Conservation (phyloP, 805 yeast genomes). For the Starmera pachycereana region DNA sequence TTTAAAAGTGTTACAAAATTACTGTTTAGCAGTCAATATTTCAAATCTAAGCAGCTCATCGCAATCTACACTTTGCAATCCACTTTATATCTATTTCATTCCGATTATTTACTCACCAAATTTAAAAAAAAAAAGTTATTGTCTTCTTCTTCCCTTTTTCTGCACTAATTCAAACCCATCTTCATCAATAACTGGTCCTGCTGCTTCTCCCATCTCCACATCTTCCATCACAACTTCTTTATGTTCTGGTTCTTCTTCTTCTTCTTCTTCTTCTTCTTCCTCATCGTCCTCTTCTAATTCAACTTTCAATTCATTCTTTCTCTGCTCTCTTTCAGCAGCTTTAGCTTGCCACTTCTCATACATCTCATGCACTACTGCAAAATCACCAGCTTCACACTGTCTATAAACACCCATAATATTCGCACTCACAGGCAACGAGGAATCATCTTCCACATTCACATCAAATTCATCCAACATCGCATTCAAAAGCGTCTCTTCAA, state of each 20-base stretch:
- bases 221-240: slow-evolving; percentile 22
- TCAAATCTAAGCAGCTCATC: no score
- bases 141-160: slow-evolving; percentile 49
- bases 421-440: slow-evolving; percentile 67
- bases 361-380: slow-evolving; percentile 42
- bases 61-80: no score
- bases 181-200: slow-evolving; percentile 73
- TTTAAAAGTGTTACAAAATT: no score
- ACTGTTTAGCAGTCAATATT: no score
- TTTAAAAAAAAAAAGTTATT: no score
- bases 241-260: slow-evolving; percentile 25
- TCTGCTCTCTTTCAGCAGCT: slow-evolving; percentile 27
- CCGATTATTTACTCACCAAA: no score
- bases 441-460: slow-evolving; percentile 77
- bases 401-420: slow-evolving; percentile 55
- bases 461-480: slow-evolving; percentile 97
- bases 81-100: no score
- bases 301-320: slow-evolving; percentile 25
- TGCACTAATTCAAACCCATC: slow-evolving; percentile 91
- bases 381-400: slow-evolving; percentile 47
- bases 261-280: slow-evolving; percentile 46
- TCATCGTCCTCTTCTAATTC: slow-evolving; percentile 48
- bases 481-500: slow-evolving; percentile 77
- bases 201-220: slow-evolving; percentile 28
- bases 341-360: slow-evolving; percentile 51